Conservation (phyloP, 768 basidiomycete species). For the Kwoniella dendrophila region DNA sequence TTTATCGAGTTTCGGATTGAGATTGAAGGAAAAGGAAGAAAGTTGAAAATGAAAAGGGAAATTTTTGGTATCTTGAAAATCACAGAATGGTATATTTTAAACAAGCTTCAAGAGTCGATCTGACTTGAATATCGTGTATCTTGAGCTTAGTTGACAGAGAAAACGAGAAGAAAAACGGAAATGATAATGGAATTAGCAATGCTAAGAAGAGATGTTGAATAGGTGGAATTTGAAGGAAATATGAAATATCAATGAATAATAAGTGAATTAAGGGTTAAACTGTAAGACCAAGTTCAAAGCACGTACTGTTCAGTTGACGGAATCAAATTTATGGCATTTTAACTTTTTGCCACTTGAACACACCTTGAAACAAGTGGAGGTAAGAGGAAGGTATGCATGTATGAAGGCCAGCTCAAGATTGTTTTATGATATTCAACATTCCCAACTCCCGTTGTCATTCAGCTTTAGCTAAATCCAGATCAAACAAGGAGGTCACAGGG, state of each 20-base stretch:
- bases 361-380: no score
- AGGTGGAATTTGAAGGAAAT: no score
- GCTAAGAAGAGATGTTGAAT: not conserved
- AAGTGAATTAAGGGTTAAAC: no score
- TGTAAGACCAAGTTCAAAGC: no score
- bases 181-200: not conserved
- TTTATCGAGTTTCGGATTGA: not conserved
- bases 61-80: conserved; percentile 4
- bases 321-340: not conserved
- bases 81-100: no score
- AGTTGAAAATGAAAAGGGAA: not conserved
- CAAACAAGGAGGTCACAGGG: no score
- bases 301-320: no score
- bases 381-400: no score
- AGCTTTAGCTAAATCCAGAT: not conserved
- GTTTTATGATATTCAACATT: no score
- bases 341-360: conserved; percentile 1
- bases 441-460: not conserved
- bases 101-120: not conserved
- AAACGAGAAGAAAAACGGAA: not conserved
- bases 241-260: no score
- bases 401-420: no score
- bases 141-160: conserved; percentile 1
- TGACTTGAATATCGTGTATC: not conserved
- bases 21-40: conserved; percentile 3